Evolutionary conservation across 371 early-diverging fungal species (phyloP).

Genomic region (Mortierella sp.): DNA sequence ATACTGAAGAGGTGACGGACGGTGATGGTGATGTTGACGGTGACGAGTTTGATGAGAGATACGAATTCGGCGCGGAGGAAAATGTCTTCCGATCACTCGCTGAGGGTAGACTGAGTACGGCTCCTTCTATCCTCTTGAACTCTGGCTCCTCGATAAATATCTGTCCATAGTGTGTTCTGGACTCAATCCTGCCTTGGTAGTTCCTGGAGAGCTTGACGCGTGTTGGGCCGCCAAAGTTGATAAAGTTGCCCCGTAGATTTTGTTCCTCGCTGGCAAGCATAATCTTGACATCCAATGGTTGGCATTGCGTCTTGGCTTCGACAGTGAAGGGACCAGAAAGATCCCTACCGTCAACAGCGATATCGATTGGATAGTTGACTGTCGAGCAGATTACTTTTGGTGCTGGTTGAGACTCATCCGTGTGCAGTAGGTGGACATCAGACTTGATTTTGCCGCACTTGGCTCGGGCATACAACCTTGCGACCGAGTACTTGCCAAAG

Average conservation of each 20-base stretch:
- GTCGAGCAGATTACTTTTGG: conserved; percentile 46
- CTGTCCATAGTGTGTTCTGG: conserved; percentile 47
- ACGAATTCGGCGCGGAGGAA: not conserved
- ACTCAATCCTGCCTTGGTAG: conserved; percentile 45
- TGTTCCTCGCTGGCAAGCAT: conserved; percentile 33
- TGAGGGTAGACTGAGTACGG: conserved; percentile 24
- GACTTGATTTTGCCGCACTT: conserved; percentile 36
- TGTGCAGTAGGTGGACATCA: conserved; percentile 41
- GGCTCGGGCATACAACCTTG: conserved; percentile 21
- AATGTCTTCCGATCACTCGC: conserved; percentile 23
- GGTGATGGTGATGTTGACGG: not conserved
- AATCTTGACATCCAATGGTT: conserved; percentile 44
- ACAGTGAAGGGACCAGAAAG: conserved; percentile 40
- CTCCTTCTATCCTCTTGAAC: conserved; percentile 46
- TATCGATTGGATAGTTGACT: conserved; percentile 15
- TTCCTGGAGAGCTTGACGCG: conserved; percentile 42
- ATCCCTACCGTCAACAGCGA: conserved; percentile 40
- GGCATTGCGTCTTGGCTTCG: conserved; percentile 50
- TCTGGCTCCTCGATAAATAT: conserved; percentile 41
- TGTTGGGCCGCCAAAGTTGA: conserved; percentile 47
- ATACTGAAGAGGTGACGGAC: not conserved
- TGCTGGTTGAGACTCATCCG: conserved; percentile 25
- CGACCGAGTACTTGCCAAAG: conserved; percentile 45
- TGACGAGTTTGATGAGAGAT: not conserved
- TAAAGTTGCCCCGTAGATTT: conserved; percentile 46